Evolutionary conservation across 1,284 basidiomycete species (phyloP), one percentile per base, ranked within the genome.

Genomic region (Pseudozyma thailandica): DNA sequence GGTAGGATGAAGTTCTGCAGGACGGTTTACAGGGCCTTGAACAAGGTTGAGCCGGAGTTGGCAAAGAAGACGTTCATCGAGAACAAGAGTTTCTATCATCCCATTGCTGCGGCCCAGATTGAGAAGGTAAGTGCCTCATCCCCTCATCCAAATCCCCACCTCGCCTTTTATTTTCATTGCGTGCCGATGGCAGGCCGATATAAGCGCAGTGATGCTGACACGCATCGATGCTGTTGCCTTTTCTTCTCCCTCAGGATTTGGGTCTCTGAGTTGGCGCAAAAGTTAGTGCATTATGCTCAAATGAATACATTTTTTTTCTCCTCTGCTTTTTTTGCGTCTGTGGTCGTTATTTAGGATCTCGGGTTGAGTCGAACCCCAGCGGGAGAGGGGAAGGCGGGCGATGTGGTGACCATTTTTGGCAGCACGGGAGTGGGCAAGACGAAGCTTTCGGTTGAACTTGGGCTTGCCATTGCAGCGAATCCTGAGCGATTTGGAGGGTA

Each of bases 391-490:
- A 7, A 25, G 25, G 6, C 18, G 6, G 33, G 49, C 12, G 53
- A 54, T 15, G 51, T 68, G 26, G 88, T 98, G 49, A 88, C 91
- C 10, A 90, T 98, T 50, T 91, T 94, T 60, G 95, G 95, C 20
- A 94, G 93, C 0, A 99, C 95, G 2, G 96, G 95, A 10, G 94
- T 95, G 15, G 96, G 96, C 52, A 99, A 99, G 84, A 95, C 94
- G 6, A 91, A 92, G 65, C 87, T 98, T 2, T 92, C 92, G 0
- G 89, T 98, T 20, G 90, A 97, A 58, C 86, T 99, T 15, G 93
- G 93, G 13, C 86, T 89, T 25, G 86, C 87, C 16, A 49, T 83
- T 18, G n/a, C 49, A 4, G 23, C 35, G 2, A n/a, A 44, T 18
- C 9, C 43, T 2, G 31, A 7, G 0, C 35, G 41, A 1, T 58